These are phyloP conservation scores for Hypoxylon trugodes DNA, from an alignment of 495 filamentous ascomycete species.

Conservation along the genomic window DNA sequence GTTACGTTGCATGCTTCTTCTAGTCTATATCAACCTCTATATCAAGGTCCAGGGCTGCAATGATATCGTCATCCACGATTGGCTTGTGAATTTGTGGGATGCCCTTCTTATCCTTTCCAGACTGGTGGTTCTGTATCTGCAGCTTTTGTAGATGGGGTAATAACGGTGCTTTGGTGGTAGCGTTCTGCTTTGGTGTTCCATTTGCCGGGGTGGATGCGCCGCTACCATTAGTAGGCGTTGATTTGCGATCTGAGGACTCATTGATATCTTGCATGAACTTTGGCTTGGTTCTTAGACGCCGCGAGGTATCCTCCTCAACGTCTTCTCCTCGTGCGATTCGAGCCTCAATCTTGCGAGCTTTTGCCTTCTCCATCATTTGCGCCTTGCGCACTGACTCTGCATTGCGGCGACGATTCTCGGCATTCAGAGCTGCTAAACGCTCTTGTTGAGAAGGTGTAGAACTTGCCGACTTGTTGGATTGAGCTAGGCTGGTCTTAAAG, in stretches of 20 bases:
- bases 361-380: constrained; percentile 77
- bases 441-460: constrained; percentile 70
- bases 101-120: constrained; percentile 59
- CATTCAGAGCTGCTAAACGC: constrained; percentile 77
- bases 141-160: constrained; percentile 60
- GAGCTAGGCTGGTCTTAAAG: constrained; percentile 67
- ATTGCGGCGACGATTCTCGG: constrained; percentile 79
- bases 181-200: constrained; percentile 48
- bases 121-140: constrained; percentile 60
- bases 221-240: constrained; percentile 55
- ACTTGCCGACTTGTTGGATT: constrained; percentile 53
- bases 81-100: constrained; percentile 72
- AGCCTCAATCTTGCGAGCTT: constrained; percentile 62
- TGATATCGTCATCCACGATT: constrained; percentile 84
- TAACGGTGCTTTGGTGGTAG: constrained; percentile 37
- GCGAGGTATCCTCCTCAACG: constrained; percentile 61
- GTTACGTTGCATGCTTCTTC: background rate
- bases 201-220: constrained; percentile 40
- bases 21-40: constrained; percentile 77
- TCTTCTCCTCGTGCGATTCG: constrained; percentile 63
- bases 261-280: constrained; percentile 69
- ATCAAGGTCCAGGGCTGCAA: constrained; percentile 80
- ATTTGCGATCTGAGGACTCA: constrained; percentile 43
- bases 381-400: constrained; percentile 83
- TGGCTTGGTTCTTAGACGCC: constrained; percentile 67